A percentile compares a stretch with the other conserved stretches of the same genome.
Evolutionary conservation across 495 filamentous ascomycete genomes (phyloP).

Genomic region (Penicillium bovifimosum): DNA sequence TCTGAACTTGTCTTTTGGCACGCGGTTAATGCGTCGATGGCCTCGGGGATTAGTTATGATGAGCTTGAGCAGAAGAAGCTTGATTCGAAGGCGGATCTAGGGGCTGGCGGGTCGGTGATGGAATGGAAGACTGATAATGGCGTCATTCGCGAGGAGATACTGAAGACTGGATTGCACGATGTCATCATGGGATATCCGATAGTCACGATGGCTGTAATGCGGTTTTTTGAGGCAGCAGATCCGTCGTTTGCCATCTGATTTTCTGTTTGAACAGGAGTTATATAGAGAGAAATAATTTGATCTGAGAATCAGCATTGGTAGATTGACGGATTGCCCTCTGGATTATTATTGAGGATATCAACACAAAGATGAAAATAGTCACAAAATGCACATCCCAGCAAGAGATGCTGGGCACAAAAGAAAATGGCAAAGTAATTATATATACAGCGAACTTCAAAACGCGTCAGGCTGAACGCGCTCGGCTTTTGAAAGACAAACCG

Average conservation of each 20-base stretch:
- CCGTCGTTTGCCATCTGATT: conserved; percentile 15
- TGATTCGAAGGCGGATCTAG: conserved; percentile 30
- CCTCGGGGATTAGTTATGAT: conserved; percentile 27
- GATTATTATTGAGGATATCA: no score
- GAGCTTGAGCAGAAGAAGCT: conserved; percentile 31
- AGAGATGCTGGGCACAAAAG: neutral
- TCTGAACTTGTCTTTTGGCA: conserved; percentile 38
- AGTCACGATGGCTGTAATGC: conserved; percentile 42
- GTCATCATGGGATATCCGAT: conserved; percentile 48
- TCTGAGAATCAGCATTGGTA: no score
- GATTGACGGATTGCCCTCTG: no score
- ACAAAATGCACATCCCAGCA: neutral
- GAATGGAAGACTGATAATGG: conserved; percentile 43
- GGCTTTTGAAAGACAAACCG: neutral
- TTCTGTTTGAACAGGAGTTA: neutral
- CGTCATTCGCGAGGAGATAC: conserved; percentile 43
- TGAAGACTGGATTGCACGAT: conserved; percentile 49
- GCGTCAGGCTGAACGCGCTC: neutral
- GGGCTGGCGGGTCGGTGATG: conserved; percentile 42
- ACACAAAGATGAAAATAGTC: no score
- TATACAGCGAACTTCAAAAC: neutral
- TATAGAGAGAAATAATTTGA: no score
- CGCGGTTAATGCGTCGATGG: conserved; percentile 35
- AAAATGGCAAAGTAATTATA: neutral
- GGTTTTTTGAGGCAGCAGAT: conserved; percentile 27